Evolutionary conservation across 2,329 filamentous ascomycete genomes (phyloP).

Genomic region (Penicillium griseofulvum): DNA sequence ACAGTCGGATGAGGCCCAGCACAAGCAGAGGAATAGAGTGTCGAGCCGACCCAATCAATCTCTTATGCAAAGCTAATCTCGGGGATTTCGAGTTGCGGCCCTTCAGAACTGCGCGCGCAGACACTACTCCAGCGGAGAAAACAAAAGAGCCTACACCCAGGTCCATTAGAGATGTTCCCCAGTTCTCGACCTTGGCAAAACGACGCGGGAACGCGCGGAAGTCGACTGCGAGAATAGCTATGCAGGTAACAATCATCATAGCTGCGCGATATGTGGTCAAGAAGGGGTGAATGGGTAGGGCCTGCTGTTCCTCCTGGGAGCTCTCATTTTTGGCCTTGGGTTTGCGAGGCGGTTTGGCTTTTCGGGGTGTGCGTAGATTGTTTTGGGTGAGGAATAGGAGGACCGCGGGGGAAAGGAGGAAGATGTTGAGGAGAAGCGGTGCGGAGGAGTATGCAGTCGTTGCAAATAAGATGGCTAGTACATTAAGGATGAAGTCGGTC

Average conservation of each 20-base stretch:
- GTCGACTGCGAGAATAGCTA: slow-evolving; percentile 94
- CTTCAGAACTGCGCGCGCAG: slow-evolving; percentile 75
- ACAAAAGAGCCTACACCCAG: slow-evolving; percentile 96
- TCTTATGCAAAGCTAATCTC: slow-evolving; percentile 45
- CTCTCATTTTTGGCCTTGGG: slow-evolving; percentile 21
- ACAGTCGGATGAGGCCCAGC: slow-evolving; percentile 75
- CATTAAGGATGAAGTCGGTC: slow-evolving; percentile 85
- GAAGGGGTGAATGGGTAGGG: slow-evolving; percentile 82
- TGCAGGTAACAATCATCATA: slow-evolving; percentile 87
- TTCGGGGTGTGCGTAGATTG: slow-evolving; percentile 27
- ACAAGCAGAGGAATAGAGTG: slow-evolving; percentile 80
- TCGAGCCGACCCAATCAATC: slow-evolving; percentile 66
- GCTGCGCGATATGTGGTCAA: slow-evolving; percentile 85
- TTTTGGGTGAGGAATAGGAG: slow-evolving; percentile 55
- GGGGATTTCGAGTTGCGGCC: slow-evolving; percentile 56
- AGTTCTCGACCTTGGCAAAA: slow-evolving; percentile 98
- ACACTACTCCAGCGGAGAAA: slow-evolving; percentile 89
- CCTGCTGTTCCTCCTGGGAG: slow-evolving; percentile 38
- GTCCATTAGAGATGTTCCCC: slow-evolving; percentile 99
- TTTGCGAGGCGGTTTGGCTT: slow-evolving; percentile 36
- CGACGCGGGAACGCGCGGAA: slow-evolving; percentile 89
- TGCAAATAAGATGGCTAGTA: slow-evolving; percentile 75
- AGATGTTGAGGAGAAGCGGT: slow-evolving; percentile 69
- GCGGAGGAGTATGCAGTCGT: slow-evolving; percentile 78
- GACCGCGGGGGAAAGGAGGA: slow-evolving; percentile 70